phyloP scores from a whole-genome alignment of 116 monocot species.

The Papilionanthe hybrid region DNA sequence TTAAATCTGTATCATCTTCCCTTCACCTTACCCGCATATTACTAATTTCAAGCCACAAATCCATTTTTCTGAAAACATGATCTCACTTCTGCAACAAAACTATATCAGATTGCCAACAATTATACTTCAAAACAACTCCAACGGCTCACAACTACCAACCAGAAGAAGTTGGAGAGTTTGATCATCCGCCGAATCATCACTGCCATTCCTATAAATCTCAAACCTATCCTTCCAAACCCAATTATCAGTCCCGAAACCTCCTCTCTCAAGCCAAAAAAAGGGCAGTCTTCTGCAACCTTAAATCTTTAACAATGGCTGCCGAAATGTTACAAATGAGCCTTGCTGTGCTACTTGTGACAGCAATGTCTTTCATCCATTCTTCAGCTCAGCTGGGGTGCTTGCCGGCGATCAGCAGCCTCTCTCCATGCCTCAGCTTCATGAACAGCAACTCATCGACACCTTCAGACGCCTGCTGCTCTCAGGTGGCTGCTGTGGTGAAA shows the following conservation, averaged over 20 bases:
- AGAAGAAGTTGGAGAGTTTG: not conserved
- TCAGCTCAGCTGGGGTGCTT: conserved; percentile 15
- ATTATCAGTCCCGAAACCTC: not conserved
- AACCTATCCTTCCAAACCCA: not conserved
- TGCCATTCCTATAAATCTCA: not conserved
- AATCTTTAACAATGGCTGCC: not conserved
- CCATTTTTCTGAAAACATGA: too few species aligned
- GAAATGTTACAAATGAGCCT: not conserved
- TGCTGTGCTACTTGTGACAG: not conserved
- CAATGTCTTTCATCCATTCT: not conserved
- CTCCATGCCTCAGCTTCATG: conserved; percentile 43
- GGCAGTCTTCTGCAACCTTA: too few species aligned
- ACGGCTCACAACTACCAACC: not conserved
- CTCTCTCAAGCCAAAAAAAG: not conserved
- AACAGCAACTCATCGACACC: conserved; percentile 23
- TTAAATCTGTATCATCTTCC: too few species aligned
- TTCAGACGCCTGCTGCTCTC: conserved; percentile 38
- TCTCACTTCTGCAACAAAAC: not conserved
- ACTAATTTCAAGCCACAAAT: too few species aligned
- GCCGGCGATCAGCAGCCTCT: conserved; percentile 13
- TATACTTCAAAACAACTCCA: not conserved
- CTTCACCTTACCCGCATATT: too few species aligned
- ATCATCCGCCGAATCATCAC: not conserved
- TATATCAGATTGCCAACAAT: not conserved
- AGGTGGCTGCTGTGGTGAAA: conserved; percentile 31